phyloP scores from a whole-genome alignment of 2,329 filamentous ascomycete species.

The Fusarium armeniacum region DNA sequence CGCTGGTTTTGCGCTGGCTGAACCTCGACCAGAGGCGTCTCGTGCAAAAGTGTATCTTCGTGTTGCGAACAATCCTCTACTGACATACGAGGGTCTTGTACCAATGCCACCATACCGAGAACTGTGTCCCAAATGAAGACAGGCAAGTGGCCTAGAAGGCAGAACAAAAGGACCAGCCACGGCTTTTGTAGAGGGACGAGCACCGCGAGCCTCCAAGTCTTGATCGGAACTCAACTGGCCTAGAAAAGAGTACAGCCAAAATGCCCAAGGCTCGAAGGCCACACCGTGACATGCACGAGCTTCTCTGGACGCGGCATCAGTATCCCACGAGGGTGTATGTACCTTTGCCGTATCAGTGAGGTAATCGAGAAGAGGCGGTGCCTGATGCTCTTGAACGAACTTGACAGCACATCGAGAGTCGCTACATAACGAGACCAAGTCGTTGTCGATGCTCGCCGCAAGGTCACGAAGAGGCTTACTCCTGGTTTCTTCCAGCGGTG shows the following conservation, averaged over 20 bases:
- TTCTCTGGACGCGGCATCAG: conserved; percentile 50
- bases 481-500: conserved; percentile 48
- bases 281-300: conserved; percentile 53
- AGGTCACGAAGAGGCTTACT: conserved; percentile 47
- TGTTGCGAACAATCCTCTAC: conserved; percentile 54
- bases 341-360: conserved; percentile 54
- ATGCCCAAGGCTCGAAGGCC: conserved; percentile 58
- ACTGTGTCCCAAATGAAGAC: conserved; percentile 57
- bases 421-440: conserved; percentile 53
- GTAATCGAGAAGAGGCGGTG: conserved; percentile 54
- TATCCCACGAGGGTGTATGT: conserved; percentile 51
- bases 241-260: conserved; percentile 59
- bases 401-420: conserved; percentile 54
- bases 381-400: conserved; percentile 51
- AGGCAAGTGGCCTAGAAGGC: conserved; percentile 57
- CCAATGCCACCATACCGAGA: conserved; percentile 53
- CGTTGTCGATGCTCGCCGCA: conserved; percentile 54
- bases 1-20: conserved; percentile 3
- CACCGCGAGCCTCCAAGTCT: conserved; percentile 50
- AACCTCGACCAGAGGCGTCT: conserved; percentile 21
- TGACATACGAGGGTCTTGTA: conserved; percentile 55
- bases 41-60: conserved; percentile 55
- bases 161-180: conserved; percentile 56
- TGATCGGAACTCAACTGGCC: conserved; percentile 56
- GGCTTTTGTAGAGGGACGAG: conserved; percentile 48